These are phyloP conservation scores for Lasiosphaeris hirsuta DNA, from an alignment of 495 filamentous ascomycete genomes.

Conservation along the genomic window DNA sequence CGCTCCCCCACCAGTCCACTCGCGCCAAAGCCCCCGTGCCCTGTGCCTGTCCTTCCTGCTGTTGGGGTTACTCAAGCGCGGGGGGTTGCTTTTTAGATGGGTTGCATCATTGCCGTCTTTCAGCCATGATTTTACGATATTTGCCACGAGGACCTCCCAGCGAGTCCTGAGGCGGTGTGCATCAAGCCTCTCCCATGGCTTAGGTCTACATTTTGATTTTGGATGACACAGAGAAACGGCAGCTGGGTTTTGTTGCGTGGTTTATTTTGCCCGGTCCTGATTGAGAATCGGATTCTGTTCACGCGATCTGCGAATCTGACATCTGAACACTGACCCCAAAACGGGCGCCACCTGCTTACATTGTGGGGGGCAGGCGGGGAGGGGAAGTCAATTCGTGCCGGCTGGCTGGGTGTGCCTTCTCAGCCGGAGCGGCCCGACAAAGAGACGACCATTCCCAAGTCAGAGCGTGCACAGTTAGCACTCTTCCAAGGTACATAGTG, in stretches of 20 bases:
- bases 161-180: too few species aligned
- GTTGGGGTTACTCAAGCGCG: background rate
- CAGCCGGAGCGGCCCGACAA: constrained; percentile 10
- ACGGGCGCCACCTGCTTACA: background rate
- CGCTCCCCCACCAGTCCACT: constrained; percentile 6
- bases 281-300: too few species aligned
- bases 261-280: too few species aligned
- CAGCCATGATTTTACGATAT: background rate
- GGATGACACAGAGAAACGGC: too few species aligned
- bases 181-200: too few species aligned
- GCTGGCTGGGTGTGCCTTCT: constrained; percentile 5
- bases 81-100: background rate
- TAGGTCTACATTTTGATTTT: too few species aligned
- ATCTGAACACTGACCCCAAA: too few species aligned
- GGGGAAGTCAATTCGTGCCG: constrained; percentile 1
- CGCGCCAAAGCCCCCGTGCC: constrained; percentile 1
- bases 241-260: too few species aligned
- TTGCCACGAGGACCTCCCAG: too few species aligned
- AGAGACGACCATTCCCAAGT: background rate
- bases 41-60: background rate
- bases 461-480: background rate
- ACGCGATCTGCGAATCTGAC: too few species aligned
- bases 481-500: too few species aligned
- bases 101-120: background rate
- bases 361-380: background rate